Evolutionary conservation across 257 asterid genomes (phyloP).

Genomic region (Penstemon eatonii): DNA sequence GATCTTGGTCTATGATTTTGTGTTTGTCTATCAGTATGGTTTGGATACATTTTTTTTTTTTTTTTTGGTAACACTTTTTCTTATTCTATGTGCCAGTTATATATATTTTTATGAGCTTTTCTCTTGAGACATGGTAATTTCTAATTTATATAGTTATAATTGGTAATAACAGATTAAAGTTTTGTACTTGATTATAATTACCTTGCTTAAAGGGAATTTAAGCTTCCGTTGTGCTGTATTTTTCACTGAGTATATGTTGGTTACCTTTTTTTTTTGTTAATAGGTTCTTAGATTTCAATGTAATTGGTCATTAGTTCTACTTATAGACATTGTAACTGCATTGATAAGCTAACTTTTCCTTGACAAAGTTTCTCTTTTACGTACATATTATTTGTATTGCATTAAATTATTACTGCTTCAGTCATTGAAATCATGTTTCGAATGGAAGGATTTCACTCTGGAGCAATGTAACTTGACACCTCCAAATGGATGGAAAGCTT

Average conservation of each 20-base stretch:
- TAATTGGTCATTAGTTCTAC: not conserved
- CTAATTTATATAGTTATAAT: no score
- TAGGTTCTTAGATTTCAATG: constrained; percentile 1
- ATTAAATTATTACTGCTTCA: not conserved
- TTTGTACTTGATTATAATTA: no score
- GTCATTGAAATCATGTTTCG: constrained; percentile 18
- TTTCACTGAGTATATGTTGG: constrained; percentile 8
- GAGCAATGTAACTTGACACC: constrained; percentile 83
- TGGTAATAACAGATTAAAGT: no score
- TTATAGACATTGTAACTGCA: not conserved
- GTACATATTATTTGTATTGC: constrained; percentile 12
- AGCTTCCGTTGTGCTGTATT: no score
- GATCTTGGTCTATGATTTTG: no score
- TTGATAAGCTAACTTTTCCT: not conserved
- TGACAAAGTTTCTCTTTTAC: not conserved
- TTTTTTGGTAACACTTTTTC: not conserved
- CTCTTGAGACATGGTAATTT: no score
- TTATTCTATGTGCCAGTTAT: no score
- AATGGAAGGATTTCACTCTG: constrained; percentile 73
- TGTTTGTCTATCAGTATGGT: not conserved
- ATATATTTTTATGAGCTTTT: no score
- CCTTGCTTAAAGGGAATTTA: not conserved
- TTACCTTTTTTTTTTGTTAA: not conserved
- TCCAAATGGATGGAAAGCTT: constrained; percentile 93
- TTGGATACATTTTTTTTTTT: not conserved